Percentiles rank a stretch among this genome's conserved stretches.
Evolutionary conservation across 2,329 filamentous ascomycete genomes (phyloP).

Genomic region (Alternaria angustiovoidea): DNA sequence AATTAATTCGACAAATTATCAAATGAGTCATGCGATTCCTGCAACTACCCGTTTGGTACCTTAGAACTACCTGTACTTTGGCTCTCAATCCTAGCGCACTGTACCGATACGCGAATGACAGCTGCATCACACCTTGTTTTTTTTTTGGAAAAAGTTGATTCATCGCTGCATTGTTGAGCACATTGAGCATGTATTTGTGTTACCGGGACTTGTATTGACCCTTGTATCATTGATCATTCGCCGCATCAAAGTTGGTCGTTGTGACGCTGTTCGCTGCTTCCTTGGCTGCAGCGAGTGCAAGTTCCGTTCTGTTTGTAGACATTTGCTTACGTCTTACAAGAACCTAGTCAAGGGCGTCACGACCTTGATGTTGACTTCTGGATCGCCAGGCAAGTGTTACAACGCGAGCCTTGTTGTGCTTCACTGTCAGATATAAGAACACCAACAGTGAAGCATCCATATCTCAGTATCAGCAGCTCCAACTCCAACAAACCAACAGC

Average conservation of each 20-base stretch:
- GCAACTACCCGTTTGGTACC: background rate
- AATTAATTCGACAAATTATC: background rate
- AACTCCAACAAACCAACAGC: background rate
- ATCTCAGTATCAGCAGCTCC: background rate
- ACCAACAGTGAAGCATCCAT: background rate
- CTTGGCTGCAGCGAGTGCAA: background rate
- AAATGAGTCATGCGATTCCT: background rate
- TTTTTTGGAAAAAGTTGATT: background rate
- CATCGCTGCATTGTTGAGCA: background rate
- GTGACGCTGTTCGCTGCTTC: background rate
- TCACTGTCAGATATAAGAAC: background rate
- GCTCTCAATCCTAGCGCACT: background rate
- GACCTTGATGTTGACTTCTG: background rate
- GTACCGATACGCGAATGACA: constrained; percentile 21
- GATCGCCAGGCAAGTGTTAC: background rate
- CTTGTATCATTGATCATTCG: background rate
- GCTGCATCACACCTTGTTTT: background rate
- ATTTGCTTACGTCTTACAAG: background rate
- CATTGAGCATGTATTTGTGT: background rate
- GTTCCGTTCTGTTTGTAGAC: background rate
- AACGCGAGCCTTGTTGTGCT: background rate
- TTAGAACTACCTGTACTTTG: no score
- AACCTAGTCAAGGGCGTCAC: background rate
- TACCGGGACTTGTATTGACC: background rate
- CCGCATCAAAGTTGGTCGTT: background rate